Base-by-base conservation (phyloP, 2,329 filamentous ascomycete species). In the Lecanoromycetidae sp. region DNA sequence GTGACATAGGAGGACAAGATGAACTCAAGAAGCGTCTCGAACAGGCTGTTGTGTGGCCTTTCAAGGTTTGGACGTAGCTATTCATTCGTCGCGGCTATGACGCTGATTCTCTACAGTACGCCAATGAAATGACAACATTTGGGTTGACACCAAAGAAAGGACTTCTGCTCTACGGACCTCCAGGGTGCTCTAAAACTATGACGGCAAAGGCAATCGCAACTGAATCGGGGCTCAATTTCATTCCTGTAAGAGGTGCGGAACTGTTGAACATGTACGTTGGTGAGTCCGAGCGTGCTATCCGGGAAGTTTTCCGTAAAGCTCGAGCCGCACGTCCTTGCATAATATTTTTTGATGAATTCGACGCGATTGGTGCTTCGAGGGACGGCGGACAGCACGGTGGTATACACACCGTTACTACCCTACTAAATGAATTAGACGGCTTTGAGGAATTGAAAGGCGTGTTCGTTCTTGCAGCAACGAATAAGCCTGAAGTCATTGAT, bases 301-400 rank as follows among this genome's bases (percentile, higher is more conserved):
- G 90, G 30, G 83, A 87, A 46, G 77, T 95, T 1, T 95, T 96
- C 61, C 76, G 81, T 44, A 84, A 88, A 56, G 90, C 90, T 1
- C 75, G 84, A 34, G 80, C 82, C n/a, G 88, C 87, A 7, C 80
- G 81, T 43, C 90, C 90, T 0, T 87, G 84, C 61, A 90, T 95
- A 64, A 87, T 96, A 57, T 96, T 95, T 71, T 94, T 95, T 55
- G 88, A 96, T 61, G 88, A 96, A 63, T 91, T 96, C 57, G 88
- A 96, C 65, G 80, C 85, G 4, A 90, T 96, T 53, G 84, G 72
- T 30, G 72, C 73, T 27, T 71, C 71, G 64, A 58, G 67, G 72
- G 64, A 40, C 63, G 58, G 33, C 60, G 68, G 33, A 68, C 67
- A 71, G 44, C 63, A 75, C 12, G 70, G 70, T 22, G 70, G 70